Percentiles rank a stretch among this genome's conserved stretches.
Conservation (phyloP, 2,329 filamentous ascomycete species). For the Exophiala viscosa region DNA sequence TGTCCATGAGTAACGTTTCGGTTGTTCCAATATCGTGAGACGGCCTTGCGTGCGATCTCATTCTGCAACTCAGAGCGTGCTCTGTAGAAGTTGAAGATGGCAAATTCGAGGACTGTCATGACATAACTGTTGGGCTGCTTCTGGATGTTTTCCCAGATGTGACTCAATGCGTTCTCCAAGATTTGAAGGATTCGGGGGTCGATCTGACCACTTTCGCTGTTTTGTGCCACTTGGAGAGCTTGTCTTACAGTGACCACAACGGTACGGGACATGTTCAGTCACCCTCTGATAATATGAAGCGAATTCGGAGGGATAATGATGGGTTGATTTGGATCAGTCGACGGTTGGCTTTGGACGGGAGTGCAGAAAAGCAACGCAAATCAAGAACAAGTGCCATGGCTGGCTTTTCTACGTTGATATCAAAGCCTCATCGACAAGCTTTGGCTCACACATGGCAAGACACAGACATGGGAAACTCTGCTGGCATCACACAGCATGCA, state of each 20-base stretch:
- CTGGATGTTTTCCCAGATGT: conserved; percentile 66
- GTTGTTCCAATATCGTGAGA: conserved; percentile 27
- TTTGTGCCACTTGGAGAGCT: conserved; percentile 72
- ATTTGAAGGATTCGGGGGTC: conserved; percentile 61
- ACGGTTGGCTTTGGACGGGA: not conserved
- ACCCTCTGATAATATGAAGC: not conserved
- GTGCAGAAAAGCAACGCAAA: not conserved
- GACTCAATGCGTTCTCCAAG: conserved; percentile 61
- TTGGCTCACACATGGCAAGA: too few relatives aligned
- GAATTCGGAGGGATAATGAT: not conserved
- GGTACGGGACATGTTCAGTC: conserved; percentile 29
- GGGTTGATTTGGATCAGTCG: not conserved
- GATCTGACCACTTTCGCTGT: conserved; percentile 62
- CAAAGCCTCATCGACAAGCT: too few relatives aligned
- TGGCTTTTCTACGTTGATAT: too few relatives aligned
- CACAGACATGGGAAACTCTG: too few relatives aligned
- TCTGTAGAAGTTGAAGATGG: conserved; percentile 64
- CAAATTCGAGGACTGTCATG: conserved; percentile 73
- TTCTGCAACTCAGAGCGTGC: conserved; percentile 25
- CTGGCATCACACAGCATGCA: too few relatives aligned
- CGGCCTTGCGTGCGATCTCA: conserved; percentile 24
- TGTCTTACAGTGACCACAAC: conserved; percentile 53
- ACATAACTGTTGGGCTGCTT: conserved; percentile 65
- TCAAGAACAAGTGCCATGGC: too few relatives aligned
- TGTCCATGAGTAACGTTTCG: conserved; percentile 4